phyloP scores from a whole-genome alignment of 352 stramenopile species.

The Phytopythium mirpurense region DNA sequence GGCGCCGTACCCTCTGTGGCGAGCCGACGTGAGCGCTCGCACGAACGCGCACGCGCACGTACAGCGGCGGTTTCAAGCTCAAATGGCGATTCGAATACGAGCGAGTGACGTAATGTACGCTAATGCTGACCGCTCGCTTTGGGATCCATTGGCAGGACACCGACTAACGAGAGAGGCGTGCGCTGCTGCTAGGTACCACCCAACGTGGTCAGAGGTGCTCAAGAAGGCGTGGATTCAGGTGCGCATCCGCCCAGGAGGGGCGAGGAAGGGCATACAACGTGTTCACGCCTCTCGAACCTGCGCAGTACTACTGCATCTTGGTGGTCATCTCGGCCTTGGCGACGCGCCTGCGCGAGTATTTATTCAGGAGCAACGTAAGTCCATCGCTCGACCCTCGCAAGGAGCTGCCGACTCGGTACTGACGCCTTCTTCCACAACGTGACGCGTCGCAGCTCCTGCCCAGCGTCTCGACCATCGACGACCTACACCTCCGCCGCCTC shows the following conservation, averaged over 20 bases:
- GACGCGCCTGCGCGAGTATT: slow-evolving; percentile 26
- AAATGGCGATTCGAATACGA: slow-evolving; percentile 40
- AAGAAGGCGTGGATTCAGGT: slow-evolving; percentile 75
- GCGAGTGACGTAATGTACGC: slow-evolving; percentile 26
- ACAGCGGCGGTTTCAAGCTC: slow-evolving; percentile 24
- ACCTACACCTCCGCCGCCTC: slow-evolving; percentile 7
- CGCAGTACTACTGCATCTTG: slow-evolving; percentile 51
- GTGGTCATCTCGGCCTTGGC: slow-evolving; percentile 25
- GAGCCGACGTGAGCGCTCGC: slow-evolving; percentile 16
- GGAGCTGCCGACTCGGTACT: not conserved
- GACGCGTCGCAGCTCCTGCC: slow-evolving; percentile 15
- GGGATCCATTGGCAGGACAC: not conserved
- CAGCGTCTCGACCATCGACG: slow-evolving; percentile 27
- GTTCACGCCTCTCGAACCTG: too few species aligned
- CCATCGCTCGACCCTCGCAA: not conserved
- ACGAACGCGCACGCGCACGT: not conserved
- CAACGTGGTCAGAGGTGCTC: slow-evolving; percentile 49
- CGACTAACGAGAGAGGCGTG: not conserved
- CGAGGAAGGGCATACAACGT: too few species aligned
- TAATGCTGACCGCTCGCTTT: not conserved
- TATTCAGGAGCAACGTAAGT: slow-evolving; percentile 37
- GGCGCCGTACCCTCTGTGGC: slow-evolving; percentile 38
- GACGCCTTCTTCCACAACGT: not conserved
- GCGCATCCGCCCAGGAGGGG: not conserved
- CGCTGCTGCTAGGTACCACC: slow-evolving; percentile 30